Evolutionary conservation across 768 basidiomycete genomes (phyloP), one percentile per base, ranked within the genome.

Genomic region (Trametes coccinea): DNA sequence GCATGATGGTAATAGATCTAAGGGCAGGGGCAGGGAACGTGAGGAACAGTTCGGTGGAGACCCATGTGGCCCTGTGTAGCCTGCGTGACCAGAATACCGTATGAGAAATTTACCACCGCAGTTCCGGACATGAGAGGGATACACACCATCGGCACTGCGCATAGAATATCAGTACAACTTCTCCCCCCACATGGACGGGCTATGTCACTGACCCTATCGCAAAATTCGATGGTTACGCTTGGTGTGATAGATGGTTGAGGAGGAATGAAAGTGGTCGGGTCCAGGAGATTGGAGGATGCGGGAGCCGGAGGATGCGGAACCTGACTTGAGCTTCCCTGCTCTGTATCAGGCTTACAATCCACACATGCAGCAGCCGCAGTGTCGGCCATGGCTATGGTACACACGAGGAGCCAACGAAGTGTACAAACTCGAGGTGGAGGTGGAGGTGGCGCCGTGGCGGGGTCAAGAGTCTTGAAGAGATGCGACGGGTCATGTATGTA

Each of bases 31-130:
- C 84, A 10, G 93, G 90, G 73, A 98, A 98, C 0, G 95, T 97
- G 39, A 96, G 75, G 67, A 95, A 83, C 14, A 98, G 80, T 67
- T 97, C 95, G 0, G 95, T 97, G 63, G 92, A 90, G n/a, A 88
- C 82, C 95, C 95, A 98, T 10, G 85, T 87, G 34, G 95, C 95
- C 67, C 95, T 83, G 67, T 95, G 94, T 41, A 95, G 81, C 95
- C 95, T 95, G 69, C 33, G 47, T 39, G 11, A 31, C 4, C 8
- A 44, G 30, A 10, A 16, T 44, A 37, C 44, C 37, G 14, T 10
- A n/a, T n/a, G 31, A 47, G 13, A 45, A 3, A 14, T 33, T 13
- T 43, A 22, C 22, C 22, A 22, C n/a, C 34, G 5, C 34, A 37
- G 11, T 11, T 5, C 34, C 34, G 22, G 11, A 8, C 10, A 5